Evolutionary conservation across 129 eudicot genomes (phyloP).

Genomic region (Saposhnikovia divaricata): DNA sequence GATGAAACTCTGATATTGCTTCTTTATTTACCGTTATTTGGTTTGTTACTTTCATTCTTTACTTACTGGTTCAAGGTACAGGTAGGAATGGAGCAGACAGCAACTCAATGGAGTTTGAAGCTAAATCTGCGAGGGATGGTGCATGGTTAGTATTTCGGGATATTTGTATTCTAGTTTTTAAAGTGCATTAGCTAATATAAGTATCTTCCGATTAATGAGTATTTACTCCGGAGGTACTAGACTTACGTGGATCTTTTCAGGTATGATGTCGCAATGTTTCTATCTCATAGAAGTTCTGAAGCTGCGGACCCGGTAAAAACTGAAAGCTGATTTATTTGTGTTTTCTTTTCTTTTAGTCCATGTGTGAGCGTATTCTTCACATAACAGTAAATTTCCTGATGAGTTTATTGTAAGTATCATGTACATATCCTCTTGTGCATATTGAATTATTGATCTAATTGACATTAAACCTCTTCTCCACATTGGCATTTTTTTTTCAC

Average conservation of each 20-base stretch:
- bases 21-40: not conserved
- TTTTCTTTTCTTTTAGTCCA: not conserved
- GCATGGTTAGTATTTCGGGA: slow-evolving; percentile 60
- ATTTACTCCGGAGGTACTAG: not conserved
- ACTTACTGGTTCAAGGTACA: slow-evolving; percentile 32
- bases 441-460: too few species aligned
- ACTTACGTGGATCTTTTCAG: slow-evolving; percentile 26
- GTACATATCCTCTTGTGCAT: not conserved
- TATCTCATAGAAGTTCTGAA: slow-evolving; percentile 69
- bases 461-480: not conserved
- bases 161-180: slow-evolving; percentile 3
- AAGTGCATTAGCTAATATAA: not conserved
- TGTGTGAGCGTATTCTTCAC: not conserved
- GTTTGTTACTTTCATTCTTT: not conserved
- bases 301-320: slow-evolving; percentile 73
- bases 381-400: not conserved
- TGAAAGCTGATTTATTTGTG: slow-evolving; percentile 6
- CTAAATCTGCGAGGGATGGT: slow-evolving; percentile 98
- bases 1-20: not conserved
- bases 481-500: not conserved
- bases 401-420: not conserved
- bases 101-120: slow-evolving; percentile 90
- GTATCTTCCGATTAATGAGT: not conserved
- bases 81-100: slow-evolving; percentile 47
- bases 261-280: slow-evolving; percentile 81